phyloP scores from a whole-genome alignment of 2,329 filamentous ascomycete genomes.

The Shiraia sp. region DNA sequence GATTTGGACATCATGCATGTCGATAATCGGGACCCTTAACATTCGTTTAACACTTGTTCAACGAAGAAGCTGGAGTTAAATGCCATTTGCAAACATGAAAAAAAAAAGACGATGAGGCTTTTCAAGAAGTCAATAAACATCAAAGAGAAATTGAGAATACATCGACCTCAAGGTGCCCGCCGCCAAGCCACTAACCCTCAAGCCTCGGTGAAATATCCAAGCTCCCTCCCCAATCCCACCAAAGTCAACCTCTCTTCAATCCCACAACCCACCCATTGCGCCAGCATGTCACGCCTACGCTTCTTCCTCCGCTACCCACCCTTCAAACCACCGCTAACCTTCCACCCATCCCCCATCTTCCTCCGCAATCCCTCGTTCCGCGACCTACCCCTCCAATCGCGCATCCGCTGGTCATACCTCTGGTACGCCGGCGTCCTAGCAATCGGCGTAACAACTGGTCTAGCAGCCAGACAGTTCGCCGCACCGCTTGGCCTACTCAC shows the following conservation, averaged over 20 bases:
- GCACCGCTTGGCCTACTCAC: conserved; percentile 27
- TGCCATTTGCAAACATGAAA: too few species aligned
- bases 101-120: too few species aligned
- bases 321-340: conserved; percentile 5
- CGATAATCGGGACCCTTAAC: conserved; percentile 20
- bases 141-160: background rate
- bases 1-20: conserved; percentile 25
- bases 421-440: conserved; percentile 37
- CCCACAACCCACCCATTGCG: conserved; percentile 3
- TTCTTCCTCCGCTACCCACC: conserved; percentile 11
- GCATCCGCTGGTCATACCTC: conserved; percentile 33
- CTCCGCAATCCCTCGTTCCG: conserved; percentile 6
- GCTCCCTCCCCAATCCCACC: conserved; percentile 2
- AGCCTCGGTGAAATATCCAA: conserved; percentile 26
- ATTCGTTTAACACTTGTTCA: too few species aligned
- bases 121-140: background rate
- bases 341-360: conserved; percentile 2
- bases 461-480: conserved; percentile 29
- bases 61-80: too few species aligned
- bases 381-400: conserved; percentile 24
- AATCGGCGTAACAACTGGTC: conserved; percentile 27
- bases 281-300: conserved; percentile 27
- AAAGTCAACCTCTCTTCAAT: conserved; percentile 3
- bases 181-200: conserved; percentile 26
- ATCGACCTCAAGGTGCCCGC: background rate